Evolutionary conservation across 306 rosid species (phyloP).

Genomic region (Cucumis cinereus): DNA sequence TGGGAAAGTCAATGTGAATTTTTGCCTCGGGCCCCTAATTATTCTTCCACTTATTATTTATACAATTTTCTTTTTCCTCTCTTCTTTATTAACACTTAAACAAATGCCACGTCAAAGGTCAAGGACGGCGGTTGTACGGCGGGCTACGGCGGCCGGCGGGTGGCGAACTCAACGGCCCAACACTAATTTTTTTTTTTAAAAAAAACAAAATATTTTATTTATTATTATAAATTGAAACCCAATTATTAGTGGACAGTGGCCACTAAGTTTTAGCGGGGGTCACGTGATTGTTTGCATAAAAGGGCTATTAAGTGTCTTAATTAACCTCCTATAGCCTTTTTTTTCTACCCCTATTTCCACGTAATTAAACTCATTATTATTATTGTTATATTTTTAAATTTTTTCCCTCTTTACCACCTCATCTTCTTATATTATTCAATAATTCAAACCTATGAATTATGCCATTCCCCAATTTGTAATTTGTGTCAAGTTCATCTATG

Average conservation of each 20-base stretch:
- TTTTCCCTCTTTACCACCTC: neutral
- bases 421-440: neutral
- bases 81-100: neutral
- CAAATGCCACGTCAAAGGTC: neutral
- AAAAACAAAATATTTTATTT: neutral
- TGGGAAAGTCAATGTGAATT: slow-evolving; percentile 18
- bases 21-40: slow-evolving; percentile 79
- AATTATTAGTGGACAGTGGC: slow-evolving; percentile 24
- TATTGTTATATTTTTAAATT: too few species aligned
- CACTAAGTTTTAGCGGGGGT: slow-evolving; percentile 30
- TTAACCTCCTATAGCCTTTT: neutral
- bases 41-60: slow-evolving; percentile 24
- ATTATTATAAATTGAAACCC: slow-evolving; percentile 9
- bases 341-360: slow-evolving; percentile 2
- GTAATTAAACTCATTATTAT: neutral
- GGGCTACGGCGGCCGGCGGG: slow-evolving; percentile 26
- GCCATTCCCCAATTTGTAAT: neutral
- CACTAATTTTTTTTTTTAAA: neutral
- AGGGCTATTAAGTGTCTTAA: neutral
- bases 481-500: neutral
- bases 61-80: neutral
- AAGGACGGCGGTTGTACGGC: slow-evolving; percentile 29
- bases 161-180: neutral
- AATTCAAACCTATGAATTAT: neutral
- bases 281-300: slow-evolving; percentile 22